These are phyloP conservation scores for Agaricus blazei DNA, from an alignment of 768 basidiomycete species.

Conservation along the genomic window DNA sequence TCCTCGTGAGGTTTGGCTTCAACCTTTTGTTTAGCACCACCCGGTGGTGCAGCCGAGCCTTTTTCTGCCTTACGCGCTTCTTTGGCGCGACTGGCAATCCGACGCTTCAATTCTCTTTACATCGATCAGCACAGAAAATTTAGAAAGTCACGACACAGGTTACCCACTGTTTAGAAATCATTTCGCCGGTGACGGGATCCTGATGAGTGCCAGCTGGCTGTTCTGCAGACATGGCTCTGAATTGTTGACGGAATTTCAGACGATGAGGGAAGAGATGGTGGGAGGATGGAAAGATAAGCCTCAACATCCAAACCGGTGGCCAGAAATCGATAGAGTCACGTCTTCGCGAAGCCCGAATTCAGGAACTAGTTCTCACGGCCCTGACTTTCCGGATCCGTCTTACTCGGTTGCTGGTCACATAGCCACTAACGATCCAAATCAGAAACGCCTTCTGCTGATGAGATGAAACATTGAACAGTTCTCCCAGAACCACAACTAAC, in stretches of 20 bases:
- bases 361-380: neutral
- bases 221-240: slow-evolving; percentile 36
- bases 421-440: too few species aligned
- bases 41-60: slow-evolving; percentile 33
- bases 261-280: slow-evolving; percentile 11
- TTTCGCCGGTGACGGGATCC: slow-evolving; percentile 90
- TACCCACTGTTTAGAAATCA: slow-evolving; percentile 91
- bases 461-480: too few species aligned
- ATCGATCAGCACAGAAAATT: slow-evolving; percentile 17
- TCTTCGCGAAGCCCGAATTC: neutral
- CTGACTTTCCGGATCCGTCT: neutral
- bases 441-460: too few species aligned
- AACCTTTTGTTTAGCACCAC: slow-evolving; percentile 33
- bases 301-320: slow-evolving; percentile 25
- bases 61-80: slow-evolving; percentile 72
- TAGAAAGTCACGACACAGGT: slow-evolving; percentile 17
- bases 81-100: slow-evolving; percentile 81
- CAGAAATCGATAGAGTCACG: slow-evolving; percentile 10
- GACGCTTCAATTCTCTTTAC: slow-evolving; percentile 89
- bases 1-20: slow-evolving; percentile 60
- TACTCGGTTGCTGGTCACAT: too few species aligned
- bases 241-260: slow-evolving; percentile 11
- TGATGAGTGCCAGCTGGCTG: slow-evolving; percentile 46
- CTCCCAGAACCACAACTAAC: too few species aligned
- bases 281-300: slow-evolving; percentile 25